A percentile compares a stretch with the other conserved stretches of the same genome.
Evolutionary conservation across 75 land plant genomes (phyloP).

Genomic region (Cupressus sempervirens): DNA sequence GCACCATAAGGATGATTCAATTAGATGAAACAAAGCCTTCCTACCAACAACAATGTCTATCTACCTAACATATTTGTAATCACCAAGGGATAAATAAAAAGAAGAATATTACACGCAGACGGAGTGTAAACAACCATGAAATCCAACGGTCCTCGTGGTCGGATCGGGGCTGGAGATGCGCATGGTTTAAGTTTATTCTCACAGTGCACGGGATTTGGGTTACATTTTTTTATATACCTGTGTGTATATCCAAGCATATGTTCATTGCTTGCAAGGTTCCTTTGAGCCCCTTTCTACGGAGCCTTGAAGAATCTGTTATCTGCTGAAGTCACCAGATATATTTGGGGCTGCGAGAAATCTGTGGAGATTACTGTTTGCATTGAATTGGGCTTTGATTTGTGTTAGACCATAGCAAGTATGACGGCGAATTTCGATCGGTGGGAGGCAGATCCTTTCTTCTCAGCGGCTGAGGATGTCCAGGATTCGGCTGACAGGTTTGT

Average conservation of each 20-base stretch:
- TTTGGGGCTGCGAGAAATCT: background rate
- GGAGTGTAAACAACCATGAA: background rate
- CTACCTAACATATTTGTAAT: background rate
- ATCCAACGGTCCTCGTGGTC: background rate
- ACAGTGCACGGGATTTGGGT: background rate
- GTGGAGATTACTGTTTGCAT: too few relatives aligned
- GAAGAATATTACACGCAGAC: background rate
- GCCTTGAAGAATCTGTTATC: background rate
- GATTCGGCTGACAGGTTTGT: conserved; percentile 79
- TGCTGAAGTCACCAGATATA: background rate
- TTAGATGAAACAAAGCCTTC: background rate
- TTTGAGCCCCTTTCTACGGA: background rate
- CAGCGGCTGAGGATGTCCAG: conserved; percentile 82
- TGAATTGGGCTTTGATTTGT: background rate
- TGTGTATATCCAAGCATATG: background rate
- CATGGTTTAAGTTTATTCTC: background rate
- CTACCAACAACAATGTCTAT: background rate
- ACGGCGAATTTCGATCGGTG: conserved; percentile 52
- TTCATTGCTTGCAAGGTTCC: background rate
- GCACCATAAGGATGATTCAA: background rate
- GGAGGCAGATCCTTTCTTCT: conserved; percentile 83
- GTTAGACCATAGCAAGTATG: background rate
- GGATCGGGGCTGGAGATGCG: background rate
- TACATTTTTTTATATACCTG: background rate
- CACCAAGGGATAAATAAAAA: background rate